phyloP scores from a whole-genome alignment of 176 grass and related monocot genomes.

The Avena atlantica region DNA sequence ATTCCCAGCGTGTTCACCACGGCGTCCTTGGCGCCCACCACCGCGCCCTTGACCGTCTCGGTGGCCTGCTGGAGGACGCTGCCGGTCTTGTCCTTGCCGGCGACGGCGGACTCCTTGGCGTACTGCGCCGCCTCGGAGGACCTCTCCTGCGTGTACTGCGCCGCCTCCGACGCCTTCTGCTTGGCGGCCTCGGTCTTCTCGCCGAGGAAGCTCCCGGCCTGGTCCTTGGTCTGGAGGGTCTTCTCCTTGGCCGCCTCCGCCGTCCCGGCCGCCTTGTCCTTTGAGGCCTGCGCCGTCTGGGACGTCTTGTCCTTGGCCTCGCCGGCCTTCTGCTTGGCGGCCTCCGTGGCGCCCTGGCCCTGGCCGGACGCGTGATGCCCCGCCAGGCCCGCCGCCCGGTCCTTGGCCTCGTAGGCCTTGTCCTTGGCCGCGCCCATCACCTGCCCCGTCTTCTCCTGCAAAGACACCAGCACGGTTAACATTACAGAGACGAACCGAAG shows the following conservation, averaged over 20 bases:
- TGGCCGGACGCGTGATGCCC: not conserved
- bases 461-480: not conserved
- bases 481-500: not conserved
- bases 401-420: conserved; percentile 40
- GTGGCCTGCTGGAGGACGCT: conserved; percentile 60
- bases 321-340: conserved; percentile 55
- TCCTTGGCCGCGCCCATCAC: conserved; percentile 23
- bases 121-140: too few relatives aligned
- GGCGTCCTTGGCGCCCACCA: conserved; percentile 65
- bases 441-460: conserved; percentile 41
- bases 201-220: conserved; percentile 39
- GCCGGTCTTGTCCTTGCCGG: conserved; percentile 65
- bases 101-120: conserved; percentile 30
- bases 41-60: conserved; percentile 63
- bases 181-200: conserved; percentile 37
- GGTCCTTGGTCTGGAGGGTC: conserved; percentile 31
- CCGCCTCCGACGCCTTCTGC: conserved; percentile 30
- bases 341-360: conserved; percentile 14
- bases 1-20: conserved; percentile 70
- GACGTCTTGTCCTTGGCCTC: conserved; percentile 45
- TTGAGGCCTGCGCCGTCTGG: conserved; percentile 23
- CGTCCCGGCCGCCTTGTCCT: conserved; percentile 42
- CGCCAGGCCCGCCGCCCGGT: conserved; percentile 3
- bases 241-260: conserved; percentile 38
- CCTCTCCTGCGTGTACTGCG: conserved; percentile 44